phyloP scores from a whole-genome alignment of 805 yeast genomes.

The Lipomyces kockii region DNA sequence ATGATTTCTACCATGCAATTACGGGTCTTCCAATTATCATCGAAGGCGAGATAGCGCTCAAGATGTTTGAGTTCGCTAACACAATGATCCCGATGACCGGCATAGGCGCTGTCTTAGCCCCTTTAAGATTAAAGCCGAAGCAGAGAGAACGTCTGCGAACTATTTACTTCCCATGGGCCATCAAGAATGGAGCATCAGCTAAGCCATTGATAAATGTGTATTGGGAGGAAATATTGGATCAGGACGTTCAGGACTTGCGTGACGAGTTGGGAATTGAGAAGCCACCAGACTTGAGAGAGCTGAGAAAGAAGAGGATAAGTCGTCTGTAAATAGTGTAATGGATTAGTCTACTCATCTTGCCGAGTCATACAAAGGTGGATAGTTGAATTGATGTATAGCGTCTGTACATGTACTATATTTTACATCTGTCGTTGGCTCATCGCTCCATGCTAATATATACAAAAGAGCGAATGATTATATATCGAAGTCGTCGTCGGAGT shows the following conservation, averaged over 20 bases:
- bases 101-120: slow-evolving; percentile 87
- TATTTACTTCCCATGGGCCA: slow-evolving; percentile 87
- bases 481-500: slow-evolving; percentile 30
- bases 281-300: slow-evolving; percentile 77
- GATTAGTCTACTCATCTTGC: not conserved
- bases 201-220: slow-evolving; percentile 83
- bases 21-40: slow-evolving; percentile 87
- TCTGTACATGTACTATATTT: not conserved
- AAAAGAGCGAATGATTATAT: not conserved
- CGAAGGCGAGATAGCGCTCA: slow-evolving; percentile 95
- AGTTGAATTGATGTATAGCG: not conserved
- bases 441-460: not conserved
- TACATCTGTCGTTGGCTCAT: not conserved
- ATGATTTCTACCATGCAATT: slow-evolving; percentile 93
- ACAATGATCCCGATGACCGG: slow-evolving; percentile 96
- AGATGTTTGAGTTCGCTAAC: slow-evolving; percentile 83
- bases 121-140: slow-evolving; percentile 66
- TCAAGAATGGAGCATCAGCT: slow-evolving; percentile 69
- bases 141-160: slow-evolving; percentile 68
- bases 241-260: slow-evolving; percentile 74
- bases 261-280: slow-evolving; percentile 69
- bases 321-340: slow-evolving; percentile 3
- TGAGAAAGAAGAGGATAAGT: slow-evolving; percentile 47
- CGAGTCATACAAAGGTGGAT: not conserved
- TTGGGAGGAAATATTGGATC: slow-evolving; percentile 84